Percentiles rank a stretch among this genome's conserved stretches.
Conservation (phyloP, 352 stramenopile species). For the Globisporangium acanthophoron region DNA sequence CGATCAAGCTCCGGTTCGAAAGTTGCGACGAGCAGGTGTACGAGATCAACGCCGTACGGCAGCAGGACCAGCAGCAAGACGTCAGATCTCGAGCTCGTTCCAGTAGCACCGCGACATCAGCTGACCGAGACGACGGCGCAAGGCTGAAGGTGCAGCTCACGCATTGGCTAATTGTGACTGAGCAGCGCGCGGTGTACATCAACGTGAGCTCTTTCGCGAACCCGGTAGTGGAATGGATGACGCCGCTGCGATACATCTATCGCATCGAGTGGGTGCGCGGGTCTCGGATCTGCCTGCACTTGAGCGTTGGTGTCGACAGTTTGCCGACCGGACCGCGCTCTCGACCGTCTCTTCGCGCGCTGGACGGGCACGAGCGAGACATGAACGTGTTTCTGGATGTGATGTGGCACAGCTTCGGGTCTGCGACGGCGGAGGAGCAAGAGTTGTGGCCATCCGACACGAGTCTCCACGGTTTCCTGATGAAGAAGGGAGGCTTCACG, state of each 20-base stretch:
- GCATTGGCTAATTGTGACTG: conserved; percentile 87
- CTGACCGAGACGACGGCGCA: conserved; percentile 25
- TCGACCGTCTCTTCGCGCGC: conserved; percentile 57
- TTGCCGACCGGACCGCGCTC: conserved; percentile 71
- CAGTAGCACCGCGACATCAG: conserved; percentile 1
- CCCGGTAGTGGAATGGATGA: conserved; percentile 86
- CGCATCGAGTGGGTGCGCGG: conserved; percentile 69
- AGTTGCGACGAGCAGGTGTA: conserved; percentile 68
- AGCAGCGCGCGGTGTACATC: conserved; percentile 82
- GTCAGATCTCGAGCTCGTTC: not conserved
- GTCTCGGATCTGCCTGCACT: conserved; percentile 57
- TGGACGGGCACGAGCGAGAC: conserved; percentile 74
- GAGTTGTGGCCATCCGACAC: conserved; percentile 87
- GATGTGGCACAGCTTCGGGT: conserved; percentile 86
- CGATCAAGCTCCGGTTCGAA: conserved; percentile 77
- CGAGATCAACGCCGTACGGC: conserved; percentile 13
- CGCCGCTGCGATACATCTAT: conserved; percentile 84
- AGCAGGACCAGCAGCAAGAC: conserved; percentile 6
- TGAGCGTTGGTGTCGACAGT: conserved; percentile 84
- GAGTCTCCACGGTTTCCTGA: conserved; percentile 77
- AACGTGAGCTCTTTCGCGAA: conserved; percentile 74
- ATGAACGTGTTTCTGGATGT: conserved; percentile 87
- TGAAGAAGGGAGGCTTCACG: conserved; percentile 81
- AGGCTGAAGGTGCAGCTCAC: conserved; percentile 67
- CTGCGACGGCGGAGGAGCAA: conserved; percentile 75